A percentile compares a stretch with the other conserved stretches of the same genome.
These are phyloP conservation scores for Rhododendron henanense DNA, from an alignment of 148 eudicot species.

Conservation along the genomic window DNA sequence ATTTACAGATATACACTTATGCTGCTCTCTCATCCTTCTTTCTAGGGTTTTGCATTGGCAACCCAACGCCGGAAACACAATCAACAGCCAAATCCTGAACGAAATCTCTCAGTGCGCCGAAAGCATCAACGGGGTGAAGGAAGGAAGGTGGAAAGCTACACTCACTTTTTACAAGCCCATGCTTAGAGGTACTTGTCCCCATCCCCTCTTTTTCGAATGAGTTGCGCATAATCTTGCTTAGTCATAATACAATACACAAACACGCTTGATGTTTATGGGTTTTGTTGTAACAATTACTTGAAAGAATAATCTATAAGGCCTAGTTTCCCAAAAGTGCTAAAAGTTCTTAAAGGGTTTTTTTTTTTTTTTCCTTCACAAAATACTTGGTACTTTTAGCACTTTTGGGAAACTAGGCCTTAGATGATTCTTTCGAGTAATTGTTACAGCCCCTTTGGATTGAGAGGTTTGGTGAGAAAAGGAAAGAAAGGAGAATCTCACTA, in stretches of 20 bases:
- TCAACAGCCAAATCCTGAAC: conserved; percentile 66
- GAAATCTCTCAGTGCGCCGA: conserved; percentile 82
- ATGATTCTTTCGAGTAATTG: neutral
- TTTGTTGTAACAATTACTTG: too few species aligned
- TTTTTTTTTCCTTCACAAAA: too few species aligned
- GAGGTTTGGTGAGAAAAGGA: neutral
- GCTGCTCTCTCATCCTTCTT: neutral
- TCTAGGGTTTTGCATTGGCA: conserved; percentile 89
- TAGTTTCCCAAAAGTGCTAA: too few species aligned
- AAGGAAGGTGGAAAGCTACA: conserved; percentile 76
- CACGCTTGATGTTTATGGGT: too few species aligned
- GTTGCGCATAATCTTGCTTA: neutral
- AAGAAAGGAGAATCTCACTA: neutral
- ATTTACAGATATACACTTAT: neutral
- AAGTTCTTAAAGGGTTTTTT: too few species aligned
- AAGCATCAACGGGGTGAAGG: conserved; percentile 80
- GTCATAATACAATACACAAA: too few species aligned
- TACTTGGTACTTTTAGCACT: too few species aligned
- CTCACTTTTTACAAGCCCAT: conserved; percentile 80
- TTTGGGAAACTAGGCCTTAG: too few species aligned
- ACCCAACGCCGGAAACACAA: conserved; percentile 70
- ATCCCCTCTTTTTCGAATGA: neutral
- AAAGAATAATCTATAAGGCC: too few species aligned
- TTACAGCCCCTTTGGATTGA: neutral
- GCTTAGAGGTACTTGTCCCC: conserved; percentile 47